phyloP scores from a whole-genome alignment of 805 yeast genomes.

The Yamadazyma sp. region DNA sequence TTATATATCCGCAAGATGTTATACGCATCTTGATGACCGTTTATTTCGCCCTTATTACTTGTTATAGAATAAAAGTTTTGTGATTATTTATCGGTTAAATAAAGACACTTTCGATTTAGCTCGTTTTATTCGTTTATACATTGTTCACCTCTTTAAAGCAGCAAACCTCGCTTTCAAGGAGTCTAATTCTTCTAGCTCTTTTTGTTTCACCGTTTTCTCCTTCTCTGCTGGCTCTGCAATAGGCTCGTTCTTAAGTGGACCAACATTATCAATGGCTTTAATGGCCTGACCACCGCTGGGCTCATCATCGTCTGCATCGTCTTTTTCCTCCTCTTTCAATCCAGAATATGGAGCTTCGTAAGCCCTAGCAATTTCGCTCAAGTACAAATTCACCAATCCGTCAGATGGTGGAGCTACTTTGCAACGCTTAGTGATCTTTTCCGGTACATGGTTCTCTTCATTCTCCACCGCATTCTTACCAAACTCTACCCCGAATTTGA shows the following conservation, averaged over 20 bases:
- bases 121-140: too few species aligned
- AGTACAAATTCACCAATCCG: conserved; percentile 64
- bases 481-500: conserved; percentile 70
- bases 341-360: conserved; percentile 75
- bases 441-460: conserved; percentile 53
- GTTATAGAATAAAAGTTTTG: too few species aligned
- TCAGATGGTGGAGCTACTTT: conserved; percentile 64
- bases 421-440: conserved; percentile 63
- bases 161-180: conserved; percentile 70
- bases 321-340: conserved; percentile 24
- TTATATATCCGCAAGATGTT: too few species aligned
- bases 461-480: conserved; percentile 54
- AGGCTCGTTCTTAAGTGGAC: conserved; percentile 11
- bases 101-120: too few species aligned
- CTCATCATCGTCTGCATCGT: conserved; percentile 22
- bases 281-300: conserved; percentile 24
- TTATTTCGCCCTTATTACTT: too few species aligned
- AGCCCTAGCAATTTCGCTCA: conserved; percentile 78
- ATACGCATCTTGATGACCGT: too few species aligned
- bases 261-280: too few species aligned
- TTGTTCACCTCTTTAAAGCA: conserved; percentile 61
- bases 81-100: too few species aligned
- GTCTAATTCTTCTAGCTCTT: conserved; percentile 49
- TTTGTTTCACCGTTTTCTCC: conserved; percentile 6
- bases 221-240: conserved; percentile 15